Percentiles rank a stretch among this genome's conserved stretches.
Evolutionary conservation across 345 rosid species (phyloP).

Genomic region (Eutrema japonicum): DNA sequence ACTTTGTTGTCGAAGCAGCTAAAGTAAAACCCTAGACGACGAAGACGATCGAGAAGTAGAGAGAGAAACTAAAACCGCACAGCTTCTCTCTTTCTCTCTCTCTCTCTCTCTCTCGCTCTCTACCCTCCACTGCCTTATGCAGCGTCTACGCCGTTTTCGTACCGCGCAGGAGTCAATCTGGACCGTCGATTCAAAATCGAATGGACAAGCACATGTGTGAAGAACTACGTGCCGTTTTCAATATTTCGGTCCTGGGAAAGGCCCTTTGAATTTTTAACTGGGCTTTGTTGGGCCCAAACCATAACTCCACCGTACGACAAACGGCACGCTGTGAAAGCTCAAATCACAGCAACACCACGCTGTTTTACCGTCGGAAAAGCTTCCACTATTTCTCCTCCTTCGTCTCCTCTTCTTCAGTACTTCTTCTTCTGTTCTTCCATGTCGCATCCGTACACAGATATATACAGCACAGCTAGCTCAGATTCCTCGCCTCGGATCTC

Average conservation of each 20-base stretch:
- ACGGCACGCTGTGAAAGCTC: constrained; percentile 29
- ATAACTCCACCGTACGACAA: neutral
- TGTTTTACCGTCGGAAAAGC: constrained; percentile 33
- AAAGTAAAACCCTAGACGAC: constrained; percentile 25
- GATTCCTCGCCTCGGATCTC: constrained; percentile 17
- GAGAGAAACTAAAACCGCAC: constrained; percentile 14
- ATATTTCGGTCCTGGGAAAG: too few relatives aligned
- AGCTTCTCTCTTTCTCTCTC: neutral
- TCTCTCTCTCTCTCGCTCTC: neutral
- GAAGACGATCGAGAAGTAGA: constrained; percentile 16
- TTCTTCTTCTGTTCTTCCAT: constrained; percentile 27
- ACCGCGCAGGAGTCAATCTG: neutral
- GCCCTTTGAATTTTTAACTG: neutral
- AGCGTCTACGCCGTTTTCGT: constrained; percentile 8
- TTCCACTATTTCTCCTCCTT: neutral
- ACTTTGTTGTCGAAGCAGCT: constrained; percentile 11
- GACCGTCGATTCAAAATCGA: neutral
- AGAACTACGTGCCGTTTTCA: neutral
- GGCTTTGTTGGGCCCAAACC: constrained; percentile 12
- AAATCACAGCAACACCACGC: neutral
- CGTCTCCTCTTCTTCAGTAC: neutral
- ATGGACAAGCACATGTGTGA: neutral
- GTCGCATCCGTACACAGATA: constrained; percentile 16
- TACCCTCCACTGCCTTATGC: constrained; percentile 9
- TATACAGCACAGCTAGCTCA: constrained; percentile 13